Conservation (phyloP, 345 rosid genomes). For the Anacardium occidentale region DNA sequence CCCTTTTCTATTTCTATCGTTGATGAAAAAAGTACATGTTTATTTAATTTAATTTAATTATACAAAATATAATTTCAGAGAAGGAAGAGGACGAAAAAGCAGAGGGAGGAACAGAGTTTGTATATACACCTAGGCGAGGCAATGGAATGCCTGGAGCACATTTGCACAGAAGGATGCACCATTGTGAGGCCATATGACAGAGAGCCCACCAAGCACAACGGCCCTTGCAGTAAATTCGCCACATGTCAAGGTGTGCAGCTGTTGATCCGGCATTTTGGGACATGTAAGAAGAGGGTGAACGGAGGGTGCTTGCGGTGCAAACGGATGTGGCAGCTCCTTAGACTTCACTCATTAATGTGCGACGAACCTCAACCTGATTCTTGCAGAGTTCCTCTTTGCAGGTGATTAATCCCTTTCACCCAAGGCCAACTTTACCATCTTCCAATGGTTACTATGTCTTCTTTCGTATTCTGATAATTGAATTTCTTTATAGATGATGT, state of each 20-base stretch:
- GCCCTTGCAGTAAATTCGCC: constrained; percentile 53
- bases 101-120: constrained; percentile 45
- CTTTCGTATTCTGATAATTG: neutral
- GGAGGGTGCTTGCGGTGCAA: constrained; percentile 75
- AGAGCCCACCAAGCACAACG: constrained; percentile 25
- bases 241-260: constrained; percentile 77
- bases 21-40: neutral
- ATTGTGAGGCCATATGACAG: constrained; percentile 56
- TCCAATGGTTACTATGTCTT: neutral
- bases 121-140: constrained; percentile 74
- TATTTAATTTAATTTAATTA: constrained; percentile 1
- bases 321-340: constrained; percentile 84
- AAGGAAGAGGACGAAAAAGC: constrained; percentile 59
- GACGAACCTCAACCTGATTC: constrained; percentile 46
- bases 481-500: neutral
- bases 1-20: neutral
- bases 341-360: constrained; percentile 76
- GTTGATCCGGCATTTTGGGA: constrained; percentile 67
- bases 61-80: constrained; percentile 43
- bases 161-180: constrained; percentile 84
- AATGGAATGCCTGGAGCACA: constrained; percentile 86
- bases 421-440: neutral
- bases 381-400: constrained; percentile 89
- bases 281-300: constrained; percentile 52
- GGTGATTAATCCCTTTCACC: constrained; percentile 39